phyloP scores from a whole-genome alignment of 106 monocot species.

The Dendrobium huoshanense region DNA sequence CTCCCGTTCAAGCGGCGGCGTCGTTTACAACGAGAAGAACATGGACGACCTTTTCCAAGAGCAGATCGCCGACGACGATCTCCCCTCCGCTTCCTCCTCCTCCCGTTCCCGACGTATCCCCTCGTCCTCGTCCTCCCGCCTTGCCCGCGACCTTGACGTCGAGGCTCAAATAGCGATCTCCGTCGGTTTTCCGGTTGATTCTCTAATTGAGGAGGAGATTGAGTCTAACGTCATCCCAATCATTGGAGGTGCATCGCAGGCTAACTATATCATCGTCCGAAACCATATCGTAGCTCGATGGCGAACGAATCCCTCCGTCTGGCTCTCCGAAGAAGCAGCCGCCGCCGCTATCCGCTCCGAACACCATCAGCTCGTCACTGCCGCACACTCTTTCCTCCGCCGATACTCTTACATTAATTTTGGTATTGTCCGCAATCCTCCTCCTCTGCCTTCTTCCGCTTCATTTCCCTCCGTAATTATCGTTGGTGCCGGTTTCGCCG shows the following conservation, averaged over 20 bases:
- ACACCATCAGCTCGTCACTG: conserved; percentile 50
- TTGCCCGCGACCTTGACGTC: conserved; percentile 55
- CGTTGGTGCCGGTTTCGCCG: conserved; percentile 81
- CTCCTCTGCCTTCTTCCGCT: conserved; percentile 4
- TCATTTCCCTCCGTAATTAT: conserved; percentile 36
- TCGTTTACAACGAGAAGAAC: conserved; percentile 39
- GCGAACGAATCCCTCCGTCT: conserved; percentile 57
- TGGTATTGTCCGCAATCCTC: conserved; percentile 35
- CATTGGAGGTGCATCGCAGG: conserved; percentile 47
- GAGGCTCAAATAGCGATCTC: conserved; percentile 80
- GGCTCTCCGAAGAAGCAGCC: conserved; percentile 48
- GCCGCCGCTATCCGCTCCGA: conserved; percentile 71
- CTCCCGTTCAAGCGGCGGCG: conserved; percentile 16
- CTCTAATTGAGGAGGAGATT: conserved; percentile 96
- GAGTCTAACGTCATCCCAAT: conserved; percentile 43
- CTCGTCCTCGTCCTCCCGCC: conserved; percentile 38
- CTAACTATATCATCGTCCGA: conserved; percentile 82
- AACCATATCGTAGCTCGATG: conserved; percentile 87
- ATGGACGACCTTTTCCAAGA: conserved; percentile 48
- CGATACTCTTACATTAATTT: conserved; percentile 81
- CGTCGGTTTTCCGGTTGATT: conserved; percentile 82
- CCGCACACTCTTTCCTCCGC: conserved; percentile 61
- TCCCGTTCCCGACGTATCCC: conserved; percentile 14
- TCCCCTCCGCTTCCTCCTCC: background rate
- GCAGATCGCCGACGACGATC: conserved; percentile 37